These are phyloP conservation scores for Begonia peltatifolia DNA, from an alignment of 306 rosid species.

Conservation along the genomic window DNA sequence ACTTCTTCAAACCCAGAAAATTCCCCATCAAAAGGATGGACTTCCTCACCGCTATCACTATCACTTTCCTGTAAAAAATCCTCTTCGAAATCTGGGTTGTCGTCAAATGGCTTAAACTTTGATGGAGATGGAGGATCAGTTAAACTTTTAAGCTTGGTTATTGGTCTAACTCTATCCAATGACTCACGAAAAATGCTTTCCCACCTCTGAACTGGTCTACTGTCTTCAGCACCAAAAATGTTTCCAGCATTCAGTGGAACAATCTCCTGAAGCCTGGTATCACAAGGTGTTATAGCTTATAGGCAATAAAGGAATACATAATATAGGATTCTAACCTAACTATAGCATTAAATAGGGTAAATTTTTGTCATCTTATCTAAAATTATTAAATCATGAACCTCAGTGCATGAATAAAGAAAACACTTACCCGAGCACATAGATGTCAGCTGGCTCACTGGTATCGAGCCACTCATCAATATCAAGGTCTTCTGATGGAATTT, in stretches of 20 bases:
- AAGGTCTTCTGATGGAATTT: constrained; percentile 41
- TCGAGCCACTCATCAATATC: constrained; percentile 54
- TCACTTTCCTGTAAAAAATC: constrained; percentile 64
- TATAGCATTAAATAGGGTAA: neutral
- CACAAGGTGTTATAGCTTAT: constrained; percentile 1
- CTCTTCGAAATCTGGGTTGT: constrained; percentile 52
- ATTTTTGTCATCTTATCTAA: neutral
- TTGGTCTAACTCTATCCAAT: constrained; percentile 44
- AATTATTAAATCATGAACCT: neutral
- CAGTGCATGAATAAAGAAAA: neutral
- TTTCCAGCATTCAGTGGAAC: constrained; percentile 88
- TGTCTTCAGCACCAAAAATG: constrained; percentile 73
- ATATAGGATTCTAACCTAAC: neutral
- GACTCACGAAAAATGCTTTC: constrained; percentile 67
- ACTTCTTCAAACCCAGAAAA: constrained; percentile 16
- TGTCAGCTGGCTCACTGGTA: constrained; percentile 42
- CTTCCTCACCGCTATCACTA: constrained; percentile 69
- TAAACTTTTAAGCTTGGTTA: constrained; percentile 50
- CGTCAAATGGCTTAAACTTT: constrained; percentile 56
- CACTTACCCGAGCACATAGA: constrained; percentile 67
- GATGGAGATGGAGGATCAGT: constrained; percentile 96
- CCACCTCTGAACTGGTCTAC: constrained; percentile 69
- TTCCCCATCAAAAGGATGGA: constrained; percentile 59
- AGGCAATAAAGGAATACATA: neutral
- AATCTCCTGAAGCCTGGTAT: constrained; percentile 85